Base-by-base conservation (phyloP, 768 basidiomycete genomes). In the Suillus bovinus region DNA sequence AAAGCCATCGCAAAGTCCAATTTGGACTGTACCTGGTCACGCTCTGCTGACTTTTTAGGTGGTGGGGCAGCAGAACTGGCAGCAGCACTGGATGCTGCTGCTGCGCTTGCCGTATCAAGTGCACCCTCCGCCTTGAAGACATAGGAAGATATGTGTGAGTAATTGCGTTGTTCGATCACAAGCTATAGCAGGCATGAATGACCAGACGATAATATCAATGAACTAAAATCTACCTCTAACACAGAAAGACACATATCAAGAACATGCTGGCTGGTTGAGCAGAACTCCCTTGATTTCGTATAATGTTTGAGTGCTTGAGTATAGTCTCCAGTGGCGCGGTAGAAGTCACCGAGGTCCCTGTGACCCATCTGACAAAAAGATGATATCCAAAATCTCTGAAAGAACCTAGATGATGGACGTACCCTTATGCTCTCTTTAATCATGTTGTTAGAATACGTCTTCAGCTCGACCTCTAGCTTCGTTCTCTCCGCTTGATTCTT, bases 381-480 rank as follows among this genome's bases (percentile, higher is more conserved):
- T 20, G 17, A 29, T 56, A 13, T 39, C 39, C 20, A 39, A 27
- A 39, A 24, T 17, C 6, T 56, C 24, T 27, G 52, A 0, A 42
- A 42, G 24, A 53, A 36, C 17, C 49, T 31, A 53, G 46, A 53
- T 36, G 13, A 59, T 7, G 20, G 42, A 49, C 83, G 71, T 72
- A 96, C 94, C 69, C 96, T 81, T 68, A 97, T 96, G 81, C 93
- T 95, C 82, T 99, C 96, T 77, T 97, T 99, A 81, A 99, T 97
- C 88, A 98, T 90, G 73, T 97, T 99, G 69, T 92, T 95, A 66
- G 88, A 83, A 71, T 98, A 98, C 13, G 90, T 93, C 84, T 94
- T 96, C 71, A 98, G 80, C 73, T 99, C 96, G 6, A 95, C 90
- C 78, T 97, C 96, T 62, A 97, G 78, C 73, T 90, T 93, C n/a